Base-by-base conservation (phyloP, 1,284 basidiomycete genomes). In the Ceratobasidium sp. region DNA sequence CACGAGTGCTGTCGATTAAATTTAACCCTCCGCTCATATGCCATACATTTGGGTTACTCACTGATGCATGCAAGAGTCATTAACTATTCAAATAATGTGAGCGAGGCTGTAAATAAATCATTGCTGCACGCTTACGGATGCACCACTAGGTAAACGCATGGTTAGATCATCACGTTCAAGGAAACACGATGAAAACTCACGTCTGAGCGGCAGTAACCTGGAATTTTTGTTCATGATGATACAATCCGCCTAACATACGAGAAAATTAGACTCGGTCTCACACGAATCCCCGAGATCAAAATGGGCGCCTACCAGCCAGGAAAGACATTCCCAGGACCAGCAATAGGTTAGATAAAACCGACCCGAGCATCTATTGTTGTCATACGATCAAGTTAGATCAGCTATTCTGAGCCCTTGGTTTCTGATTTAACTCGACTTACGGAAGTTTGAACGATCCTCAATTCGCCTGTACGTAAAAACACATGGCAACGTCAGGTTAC, bases 41-140 rank as follows among this genome's bases (percentile, higher is more conserved):
- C n/a, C n/a, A n/a, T n/a, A n/a, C n/a, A n/a, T n/a, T n/a, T n/a
- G n/a, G n/a, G n/a, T n/a, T n/a, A n/a, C 88, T 75, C 79, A 92
- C 90, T 95, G 80, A 96, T 94, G 80, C 92, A 93, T 5, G 94
- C 87, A 41, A 97, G 83, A 3, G 92, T 95, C 92, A 96, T 92
- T 72, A 97, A 82, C 85, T 92, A 80, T 8, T 60, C 46, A 28
- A 21, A 55, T 41, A 18, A 67, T 75, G 73, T 74, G 73, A 61
- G 76, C 26, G 43, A n/a, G 23, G 36, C n/a, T 43, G 43, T 23
- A 43, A n/a, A 18, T 18, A 8, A 45, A 48, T 21, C 23, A 8
- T n/a, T 59, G 16, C 30, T 32, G 39, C 32, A 30, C 59, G 57
- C 64, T 55, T 43, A 75, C 59, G 26, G 70, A 73, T 71, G 75